These are phyloP conservation scores for Malassezia brasiliensis DNA, from an alignment of 1,284 basidiomycete genomes.

Conservation along the genomic window DNA sequence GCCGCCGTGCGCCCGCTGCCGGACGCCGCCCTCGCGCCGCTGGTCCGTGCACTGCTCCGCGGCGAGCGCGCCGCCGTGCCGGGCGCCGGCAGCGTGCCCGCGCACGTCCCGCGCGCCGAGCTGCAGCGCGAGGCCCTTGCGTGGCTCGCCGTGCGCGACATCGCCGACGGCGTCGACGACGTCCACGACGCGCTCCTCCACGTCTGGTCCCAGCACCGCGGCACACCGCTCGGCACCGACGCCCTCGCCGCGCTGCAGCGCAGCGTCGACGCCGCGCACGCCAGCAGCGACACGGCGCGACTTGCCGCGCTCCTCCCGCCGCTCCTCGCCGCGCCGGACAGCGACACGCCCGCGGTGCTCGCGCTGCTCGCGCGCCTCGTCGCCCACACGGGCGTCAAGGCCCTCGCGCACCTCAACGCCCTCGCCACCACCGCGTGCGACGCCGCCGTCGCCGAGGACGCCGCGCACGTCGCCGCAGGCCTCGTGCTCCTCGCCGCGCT, in stretches of 20 bases:
- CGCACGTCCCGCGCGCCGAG: not conserved
- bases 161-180: not conserved
- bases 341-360: slow-evolving; percentile 9
- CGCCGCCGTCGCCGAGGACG: slow-evolving; percentile 2
- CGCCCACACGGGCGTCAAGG: slow-evolving; percentile 32
- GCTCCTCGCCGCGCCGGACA: slow-evolving; percentile 17
- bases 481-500: slow-evolving; percentile 32
- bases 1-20: slow-evolving; percentile 29
- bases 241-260: slow-evolving; percentile 31
- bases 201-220: not conserved
- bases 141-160: not conserved
- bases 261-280: slow-evolving; percentile 20
- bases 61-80: slow-evolving; percentile 16
- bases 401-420: slow-evolving; percentile 37
- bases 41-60: slow-evolving; percentile 24
- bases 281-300: not conserved
- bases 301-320: slow-evolving; percentile 24
- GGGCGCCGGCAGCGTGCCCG: slow-evolving; percentile 19
- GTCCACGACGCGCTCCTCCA: slow-evolving; percentile 7
- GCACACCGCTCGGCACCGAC: slow-evolving; percentile 18
- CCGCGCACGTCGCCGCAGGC: slow-evolving; percentile 19
- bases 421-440: slow-evolving; percentile 23
- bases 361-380: slow-evolving; percentile 26
- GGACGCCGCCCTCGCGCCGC: slow-evolving; percentile 21
- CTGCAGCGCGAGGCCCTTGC: slow-evolving; percentile 1